Conservation (phyloP, 176 grass and related monocot genomes). For the Oryza longistaminata region DNA sequence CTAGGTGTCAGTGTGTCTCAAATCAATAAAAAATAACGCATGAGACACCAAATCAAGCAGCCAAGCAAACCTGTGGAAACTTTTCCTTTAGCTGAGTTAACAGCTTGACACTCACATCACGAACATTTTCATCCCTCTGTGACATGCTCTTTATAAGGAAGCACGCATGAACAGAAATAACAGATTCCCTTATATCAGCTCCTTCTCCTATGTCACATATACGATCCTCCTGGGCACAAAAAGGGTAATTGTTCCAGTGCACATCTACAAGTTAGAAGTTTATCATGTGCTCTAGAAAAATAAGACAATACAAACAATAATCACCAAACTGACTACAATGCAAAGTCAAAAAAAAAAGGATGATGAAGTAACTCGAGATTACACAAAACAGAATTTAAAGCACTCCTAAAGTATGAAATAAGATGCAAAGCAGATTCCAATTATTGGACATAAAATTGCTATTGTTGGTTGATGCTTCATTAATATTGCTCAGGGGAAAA, state of each 20-base stretch:
- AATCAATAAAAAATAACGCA: slow-evolving; percentile 35
- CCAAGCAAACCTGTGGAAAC: slow-evolving; percentile 85
- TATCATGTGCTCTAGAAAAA: slow-evolving; percentile 17
- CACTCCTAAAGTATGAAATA: slow-evolving; percentile 2
- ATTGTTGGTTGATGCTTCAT: slow-evolving; percentile 9
- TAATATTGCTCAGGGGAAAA: slow-evolving; percentile 30
- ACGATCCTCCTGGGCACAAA: slow-evolving; percentile 69
- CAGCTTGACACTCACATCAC: slow-evolving; percentile 92
- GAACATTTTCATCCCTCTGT: slow-evolving; percentile 94
- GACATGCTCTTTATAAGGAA: slow-evolving; percentile 98
- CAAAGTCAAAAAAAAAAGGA: slow-evolving; percentile 1
- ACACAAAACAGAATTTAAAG: background rate
- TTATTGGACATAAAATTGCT: background rate
- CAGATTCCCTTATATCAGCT: slow-evolving; percentile 84
- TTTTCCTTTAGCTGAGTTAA: slow-evolving; percentile 93
- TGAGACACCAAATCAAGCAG: slow-evolving; percentile 21
- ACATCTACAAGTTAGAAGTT: slow-evolving; percentile 18
- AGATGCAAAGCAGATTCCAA: slow-evolving; percentile 12
- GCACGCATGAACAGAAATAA: slow-evolving; percentile 84
- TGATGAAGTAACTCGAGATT: slow-evolving; percentile 9
- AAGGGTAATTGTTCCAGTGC: slow-evolving; percentile 30
- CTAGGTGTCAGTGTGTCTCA: slow-evolving; percentile 23
- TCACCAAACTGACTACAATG: slow-evolving; percentile 7
- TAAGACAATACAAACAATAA: background rate
- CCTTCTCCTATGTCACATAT: slow-evolving; percentile 90